phyloP scores from a whole-genome alignment of 345 rosid species.

The Eucalyptus tenuipes region DNA sequence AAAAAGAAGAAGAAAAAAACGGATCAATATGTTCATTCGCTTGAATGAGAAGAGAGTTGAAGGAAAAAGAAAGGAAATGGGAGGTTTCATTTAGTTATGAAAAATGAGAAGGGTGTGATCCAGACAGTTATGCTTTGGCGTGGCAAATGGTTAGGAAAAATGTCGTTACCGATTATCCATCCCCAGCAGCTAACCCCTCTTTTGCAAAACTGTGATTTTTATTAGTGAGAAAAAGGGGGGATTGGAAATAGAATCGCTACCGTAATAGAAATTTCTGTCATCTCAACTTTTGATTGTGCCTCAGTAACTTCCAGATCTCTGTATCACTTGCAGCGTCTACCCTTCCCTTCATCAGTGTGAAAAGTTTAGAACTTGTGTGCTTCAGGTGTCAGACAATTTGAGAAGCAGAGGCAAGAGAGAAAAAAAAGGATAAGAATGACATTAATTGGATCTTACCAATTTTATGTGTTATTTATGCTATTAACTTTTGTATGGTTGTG shows the following conservation, averaged over 20 bases:
- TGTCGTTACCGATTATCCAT: background rate
- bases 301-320: background rate
- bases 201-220: background rate
- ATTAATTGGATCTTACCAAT: no score
- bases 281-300: background rate
- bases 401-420: background rate
- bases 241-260: background rate
- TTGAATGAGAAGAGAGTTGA: no score
- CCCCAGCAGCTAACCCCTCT: background rate
- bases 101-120: fast-evolving
- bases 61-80: no score
- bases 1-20: fast-evolving
- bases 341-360: background rate
- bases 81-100: fast-evolving
- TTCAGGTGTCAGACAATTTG: no score
- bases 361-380: no score
- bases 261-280: fast-evolving
- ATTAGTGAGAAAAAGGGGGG: background rate
- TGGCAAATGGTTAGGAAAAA: fast-evolving
- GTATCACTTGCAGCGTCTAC: background rate
- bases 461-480: no score
- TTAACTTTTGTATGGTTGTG: background rate
- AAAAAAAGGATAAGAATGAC: no score
- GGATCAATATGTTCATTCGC: fast-evolving
- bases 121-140: fast-evolving